Base-by-base conservation (phyloP, 2,329 filamentous ascomycete genomes). In the Coniella vitis region DNA sequence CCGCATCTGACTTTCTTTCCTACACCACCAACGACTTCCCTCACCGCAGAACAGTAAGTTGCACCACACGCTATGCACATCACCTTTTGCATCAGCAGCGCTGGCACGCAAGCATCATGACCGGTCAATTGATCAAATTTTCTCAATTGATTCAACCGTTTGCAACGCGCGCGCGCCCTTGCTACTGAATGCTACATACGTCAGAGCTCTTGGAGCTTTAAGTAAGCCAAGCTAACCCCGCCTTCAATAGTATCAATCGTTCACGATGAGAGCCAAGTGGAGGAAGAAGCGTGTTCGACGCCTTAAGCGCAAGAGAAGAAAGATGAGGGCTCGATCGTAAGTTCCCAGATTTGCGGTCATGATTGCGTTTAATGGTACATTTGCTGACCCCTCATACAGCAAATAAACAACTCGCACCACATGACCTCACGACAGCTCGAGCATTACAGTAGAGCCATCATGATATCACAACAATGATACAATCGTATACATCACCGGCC, bases 301-400 rank as follows among this genome's bases (percentile, higher is more conserved):
- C 76, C 89, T 98, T 75, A 97, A 97, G 87, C 86, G 90, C 72
- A 98, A 98, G 90, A 90, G 93, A 80, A 94, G 93, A 90, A 98
- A 98, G 91, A 95, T 93, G 78, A 84, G 93, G 73, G 93, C 91
- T 67, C 79, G 93, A 79, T 90, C 84, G 93, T 97, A 81, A 82
- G 90, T 77, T 32, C 75, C 56, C 37, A 37, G 39, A 41, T 22
- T 29, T 20, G 10, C 36, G 34, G 8, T 47, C 20, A n/a, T n/a
- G n/a, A n/a, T n/a, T n/a, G n/a, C n/a, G n/a, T n/a, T n/a, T n/a
- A n/a, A n/a, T n/a, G n/a, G n/a, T n/a, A n/a, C n/a, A n/a, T n/a
- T 41, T 42, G 45, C 70, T 72, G 63, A 74, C 60, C 52, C 12
- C 7, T 34, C 16, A 8, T 13, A 36, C 63, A 84, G 81, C 73